A percentile compares a stretch with the other conserved stretches of the same genome.
phyloP scores from a whole-genome alignment of 2,329 filamentous ascomycete genomes.

The Colletotrichum sp. region DNA sequence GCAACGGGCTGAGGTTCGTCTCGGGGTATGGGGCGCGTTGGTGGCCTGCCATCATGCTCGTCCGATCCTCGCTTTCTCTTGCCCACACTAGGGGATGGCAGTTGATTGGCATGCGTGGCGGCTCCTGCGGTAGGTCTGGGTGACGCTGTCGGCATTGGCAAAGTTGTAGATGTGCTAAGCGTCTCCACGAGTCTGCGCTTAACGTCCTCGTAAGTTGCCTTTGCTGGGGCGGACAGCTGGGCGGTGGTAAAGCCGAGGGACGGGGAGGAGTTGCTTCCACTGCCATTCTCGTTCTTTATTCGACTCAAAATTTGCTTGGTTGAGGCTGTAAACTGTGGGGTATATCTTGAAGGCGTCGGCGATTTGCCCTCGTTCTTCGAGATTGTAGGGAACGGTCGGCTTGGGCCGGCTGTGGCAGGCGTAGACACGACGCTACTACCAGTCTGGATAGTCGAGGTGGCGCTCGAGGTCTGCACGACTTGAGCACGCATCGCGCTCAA shows the following conservation, averaged over 20 bases:
- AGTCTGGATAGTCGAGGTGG: not conserved
- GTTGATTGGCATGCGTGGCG: not conserved
- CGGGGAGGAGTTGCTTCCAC: not conserved
- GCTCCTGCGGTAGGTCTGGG: not conserved
- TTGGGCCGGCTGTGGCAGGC: not conserved
- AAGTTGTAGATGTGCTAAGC: conserved; percentile 3
- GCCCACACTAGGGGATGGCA: not conserved
- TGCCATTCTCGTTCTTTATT: conserved; percentile 21
- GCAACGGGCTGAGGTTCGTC: not conserved
- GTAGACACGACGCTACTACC: not conserved
- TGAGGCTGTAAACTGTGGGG: conserved; percentile 33
- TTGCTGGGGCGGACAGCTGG: not conserved
- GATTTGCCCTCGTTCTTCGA: not conserved
- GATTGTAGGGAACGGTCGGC: not conserved
- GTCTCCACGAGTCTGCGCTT: conserved; percentile 14
- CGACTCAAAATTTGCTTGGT: conserved; percentile 31
- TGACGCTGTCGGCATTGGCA: not conserved
- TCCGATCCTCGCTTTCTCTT: conserved; percentile 9
- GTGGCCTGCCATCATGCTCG: not conserved
- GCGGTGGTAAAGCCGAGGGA: not conserved
- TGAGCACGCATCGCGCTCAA: not conserved
- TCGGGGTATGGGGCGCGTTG: not conserved
- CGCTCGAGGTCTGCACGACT: not conserved
- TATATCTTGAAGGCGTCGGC: conserved; percentile 25
- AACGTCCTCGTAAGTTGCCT: conserved; percentile 9